Evolutionary conservation across 169 alveolate species (phyloP), one percentile per base, ranked within the genome.

Genomic region (Miamiensis avidus): DNA sequence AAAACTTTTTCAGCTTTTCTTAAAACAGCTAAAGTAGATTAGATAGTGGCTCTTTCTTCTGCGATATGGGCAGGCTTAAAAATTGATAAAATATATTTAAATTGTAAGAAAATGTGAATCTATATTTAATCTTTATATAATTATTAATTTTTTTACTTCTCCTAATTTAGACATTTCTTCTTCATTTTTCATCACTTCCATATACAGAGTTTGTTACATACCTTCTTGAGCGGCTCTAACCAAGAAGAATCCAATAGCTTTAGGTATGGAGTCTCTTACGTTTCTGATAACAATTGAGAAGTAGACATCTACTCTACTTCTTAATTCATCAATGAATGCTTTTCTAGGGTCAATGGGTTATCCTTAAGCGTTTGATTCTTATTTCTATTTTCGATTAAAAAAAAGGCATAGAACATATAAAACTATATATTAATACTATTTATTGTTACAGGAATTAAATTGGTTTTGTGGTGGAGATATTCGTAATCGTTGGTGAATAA

Each of bases 211-310:
- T 73, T 88, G 88, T 82, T 94, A 91, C 75, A 95, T 87, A 77
- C 91, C 88, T 28, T 93, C 96, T 86, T 93, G 83, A 27, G 93
- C 87, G 26, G 93, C 85, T 78, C 88, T 93, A 30, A 95, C 97
- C 65, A 95, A 89, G 90, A 94, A 94, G 88, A 86, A 88, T 27
- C 97, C 97, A 78, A 95, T 95, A 20, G 91, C 87, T 88, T 95
- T 95, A 6, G 98, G 97, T 74, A 95, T 89, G 31, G 98, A 91
- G 92, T 99, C 99, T 90, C 99, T 95, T 64, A 99, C 96, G 88
- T 98, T 98, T 88, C 99, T 96, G 27, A 98, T 95, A 29, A 98
- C 99, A 29, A 98, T 93, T 69, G 95, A 95, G 95, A 97, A 99
- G 91, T 99, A 99, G 29, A 98, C 95, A 88, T 98, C 99, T 32